Evolutionary conservation across 176 grass and related monocot species (phyloP), one percentile per base, ranked within the genome.

Genomic region (Pharus latifolius): DNA sequence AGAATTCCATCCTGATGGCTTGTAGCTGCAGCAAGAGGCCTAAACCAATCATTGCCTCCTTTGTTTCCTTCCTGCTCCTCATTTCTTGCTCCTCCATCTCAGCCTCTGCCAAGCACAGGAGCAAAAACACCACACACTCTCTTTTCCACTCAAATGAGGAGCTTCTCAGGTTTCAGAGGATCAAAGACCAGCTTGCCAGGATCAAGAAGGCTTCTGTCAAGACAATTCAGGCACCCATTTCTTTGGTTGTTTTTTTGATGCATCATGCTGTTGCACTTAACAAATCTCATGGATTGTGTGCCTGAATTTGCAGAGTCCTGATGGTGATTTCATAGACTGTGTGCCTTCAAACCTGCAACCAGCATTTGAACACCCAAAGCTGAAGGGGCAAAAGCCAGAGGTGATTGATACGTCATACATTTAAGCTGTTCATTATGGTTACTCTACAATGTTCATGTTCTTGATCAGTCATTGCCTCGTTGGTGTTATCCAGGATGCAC

Each of bases 321-420:
- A 91, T 17, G 91, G 91, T 20, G 91, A 96, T 55, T 44, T 96
- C 60, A 96, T 96, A 61, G 87, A 96, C 75, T 91, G 91, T 63
- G 91, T 96, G 50, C 87, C 81, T 19, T 49, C 53, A 47, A 87
- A 91, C 72, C 87, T 91, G 69, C 91, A 96, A 63, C 91, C 87
- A 9, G 84, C 91, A 52, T 96, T 96, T 80, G 78, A 91, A 10
- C 84, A 91, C 18, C 83, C 81, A 47, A 79, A 41, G 70, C 78
- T 96, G 60, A 63, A 77, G 51, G 87, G 87, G 10, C 84, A 88
- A 16, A 85, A 74, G 24, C 91, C 87, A 70, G 79, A 82, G 91
- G 91, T 96, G 59, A 2, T 11, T n/a, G 42, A 57, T 25, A 8
- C 35, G 7, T 16, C 57, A 34, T 9, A n/a, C 3, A 4, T n/a